Evolutionary conservation across 768 basidiomycete species (phyloP).

Genomic region (Hortiboletus campestris): DNA sequence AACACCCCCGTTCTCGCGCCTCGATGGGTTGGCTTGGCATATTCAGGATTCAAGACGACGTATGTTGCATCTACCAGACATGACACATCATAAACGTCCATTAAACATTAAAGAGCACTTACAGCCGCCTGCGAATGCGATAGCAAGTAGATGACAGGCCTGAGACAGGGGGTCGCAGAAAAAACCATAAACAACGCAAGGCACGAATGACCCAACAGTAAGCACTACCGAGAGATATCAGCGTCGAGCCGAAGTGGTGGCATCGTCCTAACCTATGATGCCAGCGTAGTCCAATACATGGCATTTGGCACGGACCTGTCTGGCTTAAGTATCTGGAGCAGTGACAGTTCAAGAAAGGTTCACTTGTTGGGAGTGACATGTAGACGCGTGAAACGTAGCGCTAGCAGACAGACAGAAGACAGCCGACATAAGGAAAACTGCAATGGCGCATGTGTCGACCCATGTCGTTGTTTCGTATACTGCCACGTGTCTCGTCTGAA

Average conservation of each 20-base stretch:
- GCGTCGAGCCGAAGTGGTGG: not conserved
- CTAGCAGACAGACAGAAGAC: slow-evolving; percentile 72
- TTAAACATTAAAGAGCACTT: slow-evolving; percentile 25
- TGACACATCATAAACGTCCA: not conserved
- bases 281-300: slow-evolving; percentile 77
- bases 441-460: slow-evolving; percentile 58
- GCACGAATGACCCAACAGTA: slow-evolving; percentile 76
- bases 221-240: slow-evolving; percentile 41
- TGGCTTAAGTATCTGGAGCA: not conserved
- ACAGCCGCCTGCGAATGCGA: slow-evolving; percentile 59
- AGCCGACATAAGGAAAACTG: slow-evolving; percentile 67
- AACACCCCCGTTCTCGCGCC: slow-evolving; percentile 78
- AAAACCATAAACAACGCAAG: slow-evolving; percentile 76
- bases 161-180: slow-evolving; percentile 59
- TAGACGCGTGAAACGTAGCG: slow-evolving; percentile 69
- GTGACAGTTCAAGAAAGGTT: slow-evolving; percentile 13
- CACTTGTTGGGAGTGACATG: slow-evolving; percentile 72
- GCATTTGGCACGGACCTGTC: slow-evolving; percentile 57
- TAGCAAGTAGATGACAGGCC: slow-evolving; percentile 51
- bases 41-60: slow-evolving; percentile 76
- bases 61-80: slow-evolving; percentile 55
- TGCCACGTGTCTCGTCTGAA: slow-evolving; percentile 49
- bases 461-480: slow-evolving; percentile 55
- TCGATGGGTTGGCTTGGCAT: slow-evolving; percentile 71
- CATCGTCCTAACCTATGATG: slow-evolving; percentile 53